Evolutionary conservation across 2,329 filamentous ascomycete genomes (phyloP).

Genomic region (Alternaria solani): DNA sequence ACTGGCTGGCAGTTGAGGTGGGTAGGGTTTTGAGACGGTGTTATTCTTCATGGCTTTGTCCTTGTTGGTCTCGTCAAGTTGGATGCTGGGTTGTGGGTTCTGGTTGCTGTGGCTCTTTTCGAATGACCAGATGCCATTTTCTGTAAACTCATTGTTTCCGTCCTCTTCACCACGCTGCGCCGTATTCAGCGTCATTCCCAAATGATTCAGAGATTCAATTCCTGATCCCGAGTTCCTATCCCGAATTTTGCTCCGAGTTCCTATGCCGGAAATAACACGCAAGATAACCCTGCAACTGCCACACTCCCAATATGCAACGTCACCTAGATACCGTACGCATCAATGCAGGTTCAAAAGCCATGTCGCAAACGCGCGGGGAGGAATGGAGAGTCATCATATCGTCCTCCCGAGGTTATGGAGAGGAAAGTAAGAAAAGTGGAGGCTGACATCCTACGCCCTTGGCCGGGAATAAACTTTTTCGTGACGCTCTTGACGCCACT

Average conservation of each 20-base stretch:
- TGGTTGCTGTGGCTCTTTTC: neutral
- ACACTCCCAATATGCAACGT: neutral
- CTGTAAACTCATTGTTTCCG: neutral
- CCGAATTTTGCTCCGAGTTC: neutral
- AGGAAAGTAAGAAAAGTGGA: constrained; percentile 4
- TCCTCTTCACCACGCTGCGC: constrained; percentile 3
- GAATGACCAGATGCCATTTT: neutral
- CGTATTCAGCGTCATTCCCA: neutral
- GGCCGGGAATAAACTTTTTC: constrained; percentile 31
- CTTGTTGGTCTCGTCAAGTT: neutral
- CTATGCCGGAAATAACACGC: neutral
- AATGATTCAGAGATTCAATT: neutral
- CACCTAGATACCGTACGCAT: neutral
- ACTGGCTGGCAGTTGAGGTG: neutral
- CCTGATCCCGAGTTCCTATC: neutral
- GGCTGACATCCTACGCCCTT: neutral
- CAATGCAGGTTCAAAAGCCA: neutral
- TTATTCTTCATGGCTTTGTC: neutral
- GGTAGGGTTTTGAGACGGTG: neutral
- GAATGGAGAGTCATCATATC: neutral
- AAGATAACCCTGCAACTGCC: neutral
- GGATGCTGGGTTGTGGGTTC: neutral
- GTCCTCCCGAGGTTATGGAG: neutral
- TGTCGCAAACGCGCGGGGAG: neutral
- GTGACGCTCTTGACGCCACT: constrained; percentile 9